Evolutionary conservation across 1,284 basidiomycete genomes (phyloP), one percentile per base, ranked within the genome.

Genomic region (Ustilago hordei): DNA sequence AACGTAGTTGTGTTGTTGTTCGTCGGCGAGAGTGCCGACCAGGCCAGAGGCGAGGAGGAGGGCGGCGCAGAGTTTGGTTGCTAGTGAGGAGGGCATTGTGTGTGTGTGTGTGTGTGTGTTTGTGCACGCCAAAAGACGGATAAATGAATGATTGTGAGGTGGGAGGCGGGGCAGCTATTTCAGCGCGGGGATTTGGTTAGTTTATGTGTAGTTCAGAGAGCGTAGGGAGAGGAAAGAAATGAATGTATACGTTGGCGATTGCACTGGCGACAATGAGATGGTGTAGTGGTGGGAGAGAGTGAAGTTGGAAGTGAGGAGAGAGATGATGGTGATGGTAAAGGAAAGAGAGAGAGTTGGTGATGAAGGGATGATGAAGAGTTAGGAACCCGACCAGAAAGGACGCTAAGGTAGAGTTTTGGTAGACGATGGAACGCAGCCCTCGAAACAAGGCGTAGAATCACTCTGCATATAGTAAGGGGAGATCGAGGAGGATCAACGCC

Each of bases 1-100:
- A 11, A 74, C 59, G 36, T 63, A 61, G 31, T 65, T 36, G 38
- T 62, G 48, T 32, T 58, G 55, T 35, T 59, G 63, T 8, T 64
- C 68, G 4, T 60, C 54, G 31, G 69, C 55, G 38, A 43, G 19
- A 0, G 64, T 41, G 35, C 47, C 38, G 43, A 54, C 19, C 17
- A 60, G 32, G 11, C 35, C 36, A 13, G 65, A 73, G 17, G 64
- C 56, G 48, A 73, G 56, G n/a, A 64, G 45, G 2, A 73, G 61
- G 2, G 61, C 65, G 1, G 53, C 55, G 39, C 57, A 60, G 35
- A 73, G 61, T 38, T 52, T 64, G 36, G 55, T 67, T 36, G 28
- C 48, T 38, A 63, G 43, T 32, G 64, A 67, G 28, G 48, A 54
- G 1, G 64, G 54, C 61, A 68, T 72, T 17, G 50, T 67, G 41